These are phyloP conservation scores for Skeletonema marinoi DNA, from an alignment of 108 stramenopile genomes.

Conservation along the genomic window DNA sequence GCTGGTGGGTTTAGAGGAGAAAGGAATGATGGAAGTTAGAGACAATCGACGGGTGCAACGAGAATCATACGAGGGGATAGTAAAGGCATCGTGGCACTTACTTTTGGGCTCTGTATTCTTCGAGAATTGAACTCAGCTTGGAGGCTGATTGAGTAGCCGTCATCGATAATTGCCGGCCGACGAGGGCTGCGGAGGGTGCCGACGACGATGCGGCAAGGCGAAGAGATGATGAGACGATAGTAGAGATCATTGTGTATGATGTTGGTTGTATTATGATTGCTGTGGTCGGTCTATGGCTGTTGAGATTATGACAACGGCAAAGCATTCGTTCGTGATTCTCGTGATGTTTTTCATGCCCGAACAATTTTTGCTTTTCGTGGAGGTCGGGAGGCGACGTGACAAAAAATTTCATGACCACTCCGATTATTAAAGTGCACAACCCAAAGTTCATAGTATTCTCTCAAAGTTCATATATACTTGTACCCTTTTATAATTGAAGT, in stretches of 20 bases:
- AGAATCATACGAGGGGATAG: not conserved
- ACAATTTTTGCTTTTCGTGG: too few relatives aligned
- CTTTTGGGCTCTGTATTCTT: slow-evolving; percentile 55
- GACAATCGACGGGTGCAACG: not conserved
- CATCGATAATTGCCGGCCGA: slow-evolving; percentile 10
- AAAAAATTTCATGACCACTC: too few relatives aligned
- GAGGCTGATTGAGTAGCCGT: slow-evolving; percentile 11
- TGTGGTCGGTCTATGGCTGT: not conserved
- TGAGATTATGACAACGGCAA: not conserved
- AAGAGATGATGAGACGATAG: slow-evolving; percentile 1
- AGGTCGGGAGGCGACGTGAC: too few relatives aligned
- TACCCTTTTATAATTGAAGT: too few relatives aligned
- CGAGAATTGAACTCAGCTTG: slow-evolving; percentile 43
- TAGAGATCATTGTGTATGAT: not conserved
- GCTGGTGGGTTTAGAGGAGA: slow-evolving; percentile 12
- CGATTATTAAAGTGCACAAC: too few relatives aligned
- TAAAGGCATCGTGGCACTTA: slow-evolving; percentile 23
- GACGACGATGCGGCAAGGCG: slow-evolving; percentile 1
- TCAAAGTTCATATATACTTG: too few relatives aligned
- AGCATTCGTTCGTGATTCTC: too few relatives aligned
- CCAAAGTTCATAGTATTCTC: too few relatives aligned
- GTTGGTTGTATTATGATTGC: not conserved
- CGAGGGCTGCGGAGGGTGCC: not conserved
- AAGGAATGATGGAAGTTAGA: not conserved
- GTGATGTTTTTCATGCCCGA: too few relatives aligned